Conservation (phyloP, 108 stramenopile species). For the Ochromonas danica region DNA sequence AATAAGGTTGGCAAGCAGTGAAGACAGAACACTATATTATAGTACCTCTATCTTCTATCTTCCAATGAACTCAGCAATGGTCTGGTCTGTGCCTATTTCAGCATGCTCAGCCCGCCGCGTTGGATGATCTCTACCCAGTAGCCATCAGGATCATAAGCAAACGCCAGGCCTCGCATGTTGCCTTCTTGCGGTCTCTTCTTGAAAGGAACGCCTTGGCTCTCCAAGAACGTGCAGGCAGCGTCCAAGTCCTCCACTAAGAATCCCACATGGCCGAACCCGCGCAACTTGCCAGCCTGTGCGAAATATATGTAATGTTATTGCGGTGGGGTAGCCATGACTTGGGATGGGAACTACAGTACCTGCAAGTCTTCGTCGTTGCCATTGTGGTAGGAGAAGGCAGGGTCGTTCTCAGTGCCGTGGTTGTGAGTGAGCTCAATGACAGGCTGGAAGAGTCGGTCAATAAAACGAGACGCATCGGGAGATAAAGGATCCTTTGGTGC, state of each 20-base stretch:
- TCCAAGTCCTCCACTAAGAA: slow-evolving; percentile 79
- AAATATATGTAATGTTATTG: too few relatives aligned
- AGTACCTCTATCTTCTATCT: too few relatives aligned
- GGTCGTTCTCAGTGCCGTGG: slow-evolving; percentile 83
- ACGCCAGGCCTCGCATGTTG: slow-evolving; percentile 72
- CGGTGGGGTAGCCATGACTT: too few relatives aligned
- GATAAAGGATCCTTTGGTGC: neutral
- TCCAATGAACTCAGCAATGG: too few relatives aligned
- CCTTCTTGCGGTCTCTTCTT: slow-evolving; percentile 93
- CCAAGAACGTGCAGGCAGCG: slow-evolving; percentile 68
- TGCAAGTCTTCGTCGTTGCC: slow-evolving; percentile 25
- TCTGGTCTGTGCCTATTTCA: too few relatives aligned
- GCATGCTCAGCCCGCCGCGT: neutral
- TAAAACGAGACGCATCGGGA: neutral
- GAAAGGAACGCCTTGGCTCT: slow-evolving; percentile 73
- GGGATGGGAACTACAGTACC: too few relatives aligned
- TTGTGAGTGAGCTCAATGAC: slow-evolving; percentile 89
- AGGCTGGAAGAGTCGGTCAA: neutral
- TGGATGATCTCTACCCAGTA: slow-evolving; percentile 64
- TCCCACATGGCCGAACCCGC: slow-evolving; percentile 75
- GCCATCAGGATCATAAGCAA: slow-evolving; percentile 82
- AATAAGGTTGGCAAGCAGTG: too few relatives aligned
- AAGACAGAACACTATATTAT: too few relatives aligned
- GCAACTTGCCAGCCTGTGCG: neutral
- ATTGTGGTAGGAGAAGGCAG: slow-evolving; percentile 52